Conservation (phyloP, 352 stramenopile species). For the Achlya hypogyna region DNA sequence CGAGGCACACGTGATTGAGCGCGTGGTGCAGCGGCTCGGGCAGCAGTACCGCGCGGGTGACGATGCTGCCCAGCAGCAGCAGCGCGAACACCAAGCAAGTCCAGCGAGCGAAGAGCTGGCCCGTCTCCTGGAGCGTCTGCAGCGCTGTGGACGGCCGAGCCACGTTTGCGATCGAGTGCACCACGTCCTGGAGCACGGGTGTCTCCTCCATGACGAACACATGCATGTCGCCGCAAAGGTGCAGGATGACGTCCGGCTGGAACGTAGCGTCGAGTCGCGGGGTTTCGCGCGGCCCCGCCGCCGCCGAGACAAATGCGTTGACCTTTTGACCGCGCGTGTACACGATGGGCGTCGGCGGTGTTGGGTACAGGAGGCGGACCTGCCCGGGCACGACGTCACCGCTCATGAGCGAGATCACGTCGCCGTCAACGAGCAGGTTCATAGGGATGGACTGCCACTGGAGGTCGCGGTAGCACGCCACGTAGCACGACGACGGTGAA, state of each 20-base stretch:
- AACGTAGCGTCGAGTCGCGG: constrained; percentile 67
- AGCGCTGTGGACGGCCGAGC: constrained; percentile 57
- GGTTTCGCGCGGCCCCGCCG: constrained; percentile 32
- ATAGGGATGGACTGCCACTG: constrained; percentile 76
- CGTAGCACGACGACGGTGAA: constrained; percentile 66
- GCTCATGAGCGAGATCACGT: constrained; percentile 75
- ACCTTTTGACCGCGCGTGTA: constrained; percentile 56
- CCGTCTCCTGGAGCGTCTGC: constrained; percentile 60
- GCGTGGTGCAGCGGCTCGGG: constrained; percentile 58
- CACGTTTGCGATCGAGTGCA: constrained; percentile 70
- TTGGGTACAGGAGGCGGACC: constrained; percentile 35
- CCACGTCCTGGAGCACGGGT: constrained; percentile 63
- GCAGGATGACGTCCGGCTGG: constrained; percentile 55
- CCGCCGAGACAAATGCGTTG: constrained; percentile 27
- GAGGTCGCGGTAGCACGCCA: constrained; percentile 67
- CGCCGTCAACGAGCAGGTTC: constrained; percentile 74
- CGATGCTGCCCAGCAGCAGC: constrained; percentile 56
- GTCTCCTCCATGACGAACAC: constrained; percentile 83
- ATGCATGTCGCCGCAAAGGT: constrained; percentile 77
- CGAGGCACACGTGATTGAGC: constrained; percentile 57
- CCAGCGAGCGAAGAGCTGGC: constrained; percentile 40
- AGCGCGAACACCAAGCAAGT: constrained; percentile 63
- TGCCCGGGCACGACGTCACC: constrained; percentile 65
- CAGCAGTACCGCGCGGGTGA: constrained; percentile 49
- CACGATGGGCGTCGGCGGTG: background rate